Evolutionary conservation across 2,329 filamentous ascomycete genomes (phyloP).

Genomic region (Neopestalotiopsis sp.): DNA sequence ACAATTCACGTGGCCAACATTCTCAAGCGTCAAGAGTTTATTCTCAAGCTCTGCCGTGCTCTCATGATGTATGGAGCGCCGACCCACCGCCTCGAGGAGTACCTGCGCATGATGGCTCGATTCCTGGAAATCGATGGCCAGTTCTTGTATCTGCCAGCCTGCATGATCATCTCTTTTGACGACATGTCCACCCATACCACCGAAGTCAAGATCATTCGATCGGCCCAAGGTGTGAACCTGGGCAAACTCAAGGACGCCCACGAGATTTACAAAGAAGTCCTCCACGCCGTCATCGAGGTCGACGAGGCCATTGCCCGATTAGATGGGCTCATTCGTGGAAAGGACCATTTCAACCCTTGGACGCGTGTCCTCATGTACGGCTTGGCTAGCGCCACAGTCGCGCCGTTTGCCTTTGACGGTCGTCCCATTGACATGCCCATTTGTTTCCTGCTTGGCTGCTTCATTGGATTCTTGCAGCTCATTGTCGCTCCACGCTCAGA

Average conservation of each 20-base stretch:
- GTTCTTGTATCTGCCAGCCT: conserved; percentile 88
- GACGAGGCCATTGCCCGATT: conserved; percentile 62
- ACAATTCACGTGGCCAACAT: conserved; percentile 67
- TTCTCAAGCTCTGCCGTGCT: conserved; percentile 83
- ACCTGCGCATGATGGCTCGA: conserved; percentile 88
- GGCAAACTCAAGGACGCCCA: conserved; percentile 67
- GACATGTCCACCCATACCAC: conserved; percentile 70
- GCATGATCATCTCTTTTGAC: conserved; percentile 94
- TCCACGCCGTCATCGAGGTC: conserved; percentile 64
- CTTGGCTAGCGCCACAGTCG: conserved; percentile 75
- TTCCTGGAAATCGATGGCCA: conserved; percentile 88
- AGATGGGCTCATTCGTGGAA: conserved; percentile 53
- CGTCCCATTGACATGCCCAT: conserved; percentile 80
- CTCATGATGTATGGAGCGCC: conserved; percentile 91
- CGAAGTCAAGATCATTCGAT: conserved; percentile 69
- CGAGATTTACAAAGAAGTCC: conserved; percentile 68
- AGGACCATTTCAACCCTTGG: conserved; percentile 56
- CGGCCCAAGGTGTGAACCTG: conserved; percentile 62
- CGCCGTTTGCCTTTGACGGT: conserved; percentile 80
- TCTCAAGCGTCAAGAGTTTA: conserved; percentile 79
- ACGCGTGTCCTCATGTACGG: conserved; percentile 73
- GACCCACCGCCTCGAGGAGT: conserved; percentile 89
- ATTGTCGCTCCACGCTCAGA: conserved; percentile 76
- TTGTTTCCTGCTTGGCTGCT: conserved; percentile 75
- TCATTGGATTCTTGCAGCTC: conserved; percentile 77